Evolutionary conservation across 2,329 filamentous ascomycete species (phyloP).

Genomic region (Talaromyces pinophilus): DNA sequence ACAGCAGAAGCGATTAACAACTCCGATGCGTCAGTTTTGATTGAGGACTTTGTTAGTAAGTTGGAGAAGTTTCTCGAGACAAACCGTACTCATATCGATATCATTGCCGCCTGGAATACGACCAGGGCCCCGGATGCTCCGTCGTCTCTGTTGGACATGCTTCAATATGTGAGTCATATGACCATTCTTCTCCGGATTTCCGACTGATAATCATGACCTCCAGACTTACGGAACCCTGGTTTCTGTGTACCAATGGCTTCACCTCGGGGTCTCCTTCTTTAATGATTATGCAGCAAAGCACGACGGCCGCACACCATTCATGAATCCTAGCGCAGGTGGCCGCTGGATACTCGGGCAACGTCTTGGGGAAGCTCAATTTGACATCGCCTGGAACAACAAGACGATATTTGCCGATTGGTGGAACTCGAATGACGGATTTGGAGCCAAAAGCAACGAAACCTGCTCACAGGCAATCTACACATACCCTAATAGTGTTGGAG

Average conservation of each 20-base stretch:
- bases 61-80: neutral
- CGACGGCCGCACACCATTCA: neutral
- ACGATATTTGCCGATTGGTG: neutral
- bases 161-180: neutral
- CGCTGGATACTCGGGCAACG: neutral
- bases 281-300: neutral
- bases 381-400: neutral
- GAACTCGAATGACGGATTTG: neutral
- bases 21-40: neutral
- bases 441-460: neutral
- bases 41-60: neutral
- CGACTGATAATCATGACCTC: neutral
- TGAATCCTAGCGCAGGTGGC: neutral
- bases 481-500: neutral
- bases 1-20: neutral
- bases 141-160: neutral
- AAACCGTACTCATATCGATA: neutral
- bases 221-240: neutral
- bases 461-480: neutral
- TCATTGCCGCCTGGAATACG: neutral
- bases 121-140: neutral
- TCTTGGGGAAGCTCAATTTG: neutral
- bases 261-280: neutral
- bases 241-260: neutral
- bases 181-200: neutral